Percentiles rank a stretch among this genome's conserved stretches.
Evolutionary conservation across 2,329 filamentous ascomycete genomes (phyloP).

Genomic region (Aspergillus pseudoglaucus): DNA sequence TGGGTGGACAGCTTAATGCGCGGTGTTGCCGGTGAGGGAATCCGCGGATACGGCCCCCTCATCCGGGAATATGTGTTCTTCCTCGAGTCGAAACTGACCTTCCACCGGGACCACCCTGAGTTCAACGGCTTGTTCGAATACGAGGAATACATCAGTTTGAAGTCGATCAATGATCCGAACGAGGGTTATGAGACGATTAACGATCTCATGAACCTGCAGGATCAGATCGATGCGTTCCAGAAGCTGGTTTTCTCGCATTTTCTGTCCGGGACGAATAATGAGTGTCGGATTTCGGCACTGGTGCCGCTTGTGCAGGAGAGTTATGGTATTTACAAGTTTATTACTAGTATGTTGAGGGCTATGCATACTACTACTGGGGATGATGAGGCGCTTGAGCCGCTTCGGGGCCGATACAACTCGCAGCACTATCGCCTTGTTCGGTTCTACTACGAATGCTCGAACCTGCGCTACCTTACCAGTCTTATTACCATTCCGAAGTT

Average conservation of each 20-base stretch:
- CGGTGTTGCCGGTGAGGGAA: slow-evolving; percentile 72
- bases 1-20: slow-evolving; percentile 93
- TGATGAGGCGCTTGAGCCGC: slow-evolving; percentile 81
- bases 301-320: slow-evolving; percentile 94
- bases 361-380: slow-evolving; percentile 97
- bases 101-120: slow-evolving; percentile 92
- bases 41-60: slow-evolving; percentile 79
- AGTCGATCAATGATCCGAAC: slow-evolving; percentile 97
- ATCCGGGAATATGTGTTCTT: slow-evolving; percentile 97
- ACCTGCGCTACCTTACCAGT: slow-evolving; percentile 90
- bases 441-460: slow-evolving; percentile 99
- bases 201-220: slow-evolving; percentile 92
- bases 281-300: slow-evolving; percentile 89
- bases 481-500: slow-evolving; percentile 94
- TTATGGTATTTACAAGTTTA: slow-evolving; percentile 99
- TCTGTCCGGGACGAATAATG: slow-evolving; percentile 82
- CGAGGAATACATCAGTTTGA: slow-evolving; percentile 96
- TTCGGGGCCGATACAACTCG: slow-evolving; percentile 83
- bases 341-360: slow-evolving; percentile 96
- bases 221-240: slow-evolving; percentile 97
- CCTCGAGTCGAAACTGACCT: slow-evolving; percentile 87
- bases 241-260: slow-evolving; percentile 98
- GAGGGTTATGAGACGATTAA: slow-evolving; percentile 92
- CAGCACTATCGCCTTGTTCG: slow-evolving; percentile 95
- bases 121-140: slow-evolving; percentile 99